These are phyloP conservation scores for Periglandula ipomoeae DNA, from an alignment of 2,329 filamentous ascomycete species.

Conservation along the genomic window DNA sequence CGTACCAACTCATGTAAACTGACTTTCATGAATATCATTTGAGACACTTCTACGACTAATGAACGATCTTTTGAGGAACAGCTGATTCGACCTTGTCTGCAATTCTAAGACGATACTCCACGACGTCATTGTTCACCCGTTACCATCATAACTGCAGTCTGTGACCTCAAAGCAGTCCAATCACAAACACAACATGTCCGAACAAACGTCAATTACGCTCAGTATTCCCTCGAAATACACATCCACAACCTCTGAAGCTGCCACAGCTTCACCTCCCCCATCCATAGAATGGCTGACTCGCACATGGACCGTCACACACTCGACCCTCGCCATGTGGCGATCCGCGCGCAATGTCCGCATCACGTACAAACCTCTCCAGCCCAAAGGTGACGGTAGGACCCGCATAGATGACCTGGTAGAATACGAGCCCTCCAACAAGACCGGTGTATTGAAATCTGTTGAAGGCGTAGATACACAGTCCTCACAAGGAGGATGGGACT, in stretches of 20 bases:
- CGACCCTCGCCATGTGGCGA: conserved; percentile 72
- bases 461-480: conserved; percentile 51
- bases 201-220: conserved; percentile 16
- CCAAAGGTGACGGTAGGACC: conserved; percentile 26
- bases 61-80: too few relatives aligned
- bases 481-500: conserved; percentile 48
- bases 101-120: background rate
- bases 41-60: background rate
- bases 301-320: conserved; percentile 68
- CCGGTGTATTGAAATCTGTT: conserved; percentile 48
- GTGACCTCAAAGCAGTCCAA: background rate
- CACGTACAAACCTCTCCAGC: conserved; percentile 53
- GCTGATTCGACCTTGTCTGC: too few relatives aligned
- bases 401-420: conserved; percentile 64
- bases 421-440: conserved; percentile 48
- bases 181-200: conserved; percentile 8
- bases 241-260: conserved; percentile 13
- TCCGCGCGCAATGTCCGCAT: conserved; percentile 72
- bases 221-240: conserved; percentile 40
- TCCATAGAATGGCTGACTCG: conserved; percentile 50
- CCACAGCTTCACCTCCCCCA: conserved; percentile 30
- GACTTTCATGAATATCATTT: background rate
- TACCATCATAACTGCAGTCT: background rate
- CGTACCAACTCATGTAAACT: background rate
- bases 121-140: conserved; percentile 1